These are phyloP conservation scores for Podospora tetraspora DNA, from an alignment of 495 filamentous ascomycete species.

Conservation along the genomic window DNA sequence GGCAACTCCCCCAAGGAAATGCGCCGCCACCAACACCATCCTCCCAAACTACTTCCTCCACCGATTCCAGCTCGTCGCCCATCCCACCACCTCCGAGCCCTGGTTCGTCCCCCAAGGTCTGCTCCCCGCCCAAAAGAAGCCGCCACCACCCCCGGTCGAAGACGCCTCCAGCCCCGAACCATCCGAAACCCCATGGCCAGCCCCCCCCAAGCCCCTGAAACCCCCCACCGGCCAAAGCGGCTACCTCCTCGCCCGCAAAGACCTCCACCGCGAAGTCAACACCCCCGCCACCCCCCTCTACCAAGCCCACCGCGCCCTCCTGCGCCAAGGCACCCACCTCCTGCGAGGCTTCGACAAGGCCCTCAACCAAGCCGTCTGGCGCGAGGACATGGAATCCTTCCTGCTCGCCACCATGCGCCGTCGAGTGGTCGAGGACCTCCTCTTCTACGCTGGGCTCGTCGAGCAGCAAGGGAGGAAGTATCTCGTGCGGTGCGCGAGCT, in stretches of 20 bases:
- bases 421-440: constrained; percentile 38
- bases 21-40: constrained; percentile 47
- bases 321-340: constrained; percentile 12
- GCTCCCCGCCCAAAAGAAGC: constrained; percentile 16
- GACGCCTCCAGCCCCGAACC: neutral
- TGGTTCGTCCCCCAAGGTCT: constrained; percentile 57
- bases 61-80: constrained; percentile 51
- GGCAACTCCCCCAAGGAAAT: constrained; percentile 59
- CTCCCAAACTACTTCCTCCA: constrained; percentile 63
- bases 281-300: neutral
- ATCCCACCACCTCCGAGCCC: constrained; percentile 50
- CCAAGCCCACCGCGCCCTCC: constrained; percentile 1
- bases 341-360: neutral
- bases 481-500: constrained; percentile 30
- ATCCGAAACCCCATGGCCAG: neutral
- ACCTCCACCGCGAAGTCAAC: neutral
- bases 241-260: neutral
- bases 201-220: neutral
- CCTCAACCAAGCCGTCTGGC: constrained; percentile 45
- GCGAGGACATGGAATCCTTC: constrained; percentile 61
- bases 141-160: neutral
- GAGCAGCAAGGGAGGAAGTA: constrained; percentile 26
- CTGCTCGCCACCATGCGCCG: constrained; percentile 50
- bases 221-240: neutral
- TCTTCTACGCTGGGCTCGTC: constrained; percentile 27